Evolutionary conservation across 23 red algal species (phyloP).

Genomic region (Chondrus crispus): DNA sequence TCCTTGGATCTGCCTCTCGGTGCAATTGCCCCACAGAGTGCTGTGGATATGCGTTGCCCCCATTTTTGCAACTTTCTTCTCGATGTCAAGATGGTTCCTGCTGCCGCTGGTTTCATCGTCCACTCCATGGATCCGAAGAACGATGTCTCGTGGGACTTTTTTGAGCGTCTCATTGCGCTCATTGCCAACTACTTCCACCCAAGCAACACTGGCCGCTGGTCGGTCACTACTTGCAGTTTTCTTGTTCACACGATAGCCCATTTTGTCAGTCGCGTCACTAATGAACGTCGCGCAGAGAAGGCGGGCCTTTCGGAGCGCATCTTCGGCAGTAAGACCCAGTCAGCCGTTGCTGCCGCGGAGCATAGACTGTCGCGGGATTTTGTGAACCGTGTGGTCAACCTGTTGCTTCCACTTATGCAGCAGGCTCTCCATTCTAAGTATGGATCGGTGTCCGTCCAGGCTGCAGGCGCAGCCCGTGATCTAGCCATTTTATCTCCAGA

Average conservation of each 20-base stretch:
- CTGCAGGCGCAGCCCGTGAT: constrained; percentile 51
- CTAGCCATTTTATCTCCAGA: constrained; percentile 59
- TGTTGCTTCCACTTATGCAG: constrained; percentile 70
- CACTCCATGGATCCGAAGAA: constrained; percentile 58
- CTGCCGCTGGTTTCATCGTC: constrained; percentile 52
- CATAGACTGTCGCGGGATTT: constrained; percentile 61
- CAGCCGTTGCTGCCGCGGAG: constrained; percentile 61
- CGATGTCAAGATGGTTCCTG: constrained; percentile 14
- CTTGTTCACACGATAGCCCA: constrained; percentile 31
- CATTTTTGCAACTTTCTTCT: constrained; percentile 49
- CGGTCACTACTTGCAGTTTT: constrained; percentile 54
- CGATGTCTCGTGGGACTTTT: constrained; percentile 18
- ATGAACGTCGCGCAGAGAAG: constrained; percentile 65
- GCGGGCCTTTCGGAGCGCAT: constrained; percentile 50
- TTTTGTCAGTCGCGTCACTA: constrained; percentile 42
- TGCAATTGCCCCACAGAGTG: constrained; percentile 55
- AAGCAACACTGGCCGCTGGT: constrained; percentile 75
- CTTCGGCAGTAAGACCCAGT: constrained; percentile 5
- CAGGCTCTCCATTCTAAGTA: constrained; percentile 67
- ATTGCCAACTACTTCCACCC: constrained; percentile 77
- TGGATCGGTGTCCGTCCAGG: constrained; percentile 45
- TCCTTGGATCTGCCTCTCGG: constrained; percentile 69
- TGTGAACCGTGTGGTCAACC: constrained; percentile 39
- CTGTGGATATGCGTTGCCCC: constrained; percentile 78
- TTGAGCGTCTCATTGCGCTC: constrained; percentile 57